phyloP scores from a whole-genome alignment of 176 grass and related monocot species.

The Cenchrus americanus region DNA sequence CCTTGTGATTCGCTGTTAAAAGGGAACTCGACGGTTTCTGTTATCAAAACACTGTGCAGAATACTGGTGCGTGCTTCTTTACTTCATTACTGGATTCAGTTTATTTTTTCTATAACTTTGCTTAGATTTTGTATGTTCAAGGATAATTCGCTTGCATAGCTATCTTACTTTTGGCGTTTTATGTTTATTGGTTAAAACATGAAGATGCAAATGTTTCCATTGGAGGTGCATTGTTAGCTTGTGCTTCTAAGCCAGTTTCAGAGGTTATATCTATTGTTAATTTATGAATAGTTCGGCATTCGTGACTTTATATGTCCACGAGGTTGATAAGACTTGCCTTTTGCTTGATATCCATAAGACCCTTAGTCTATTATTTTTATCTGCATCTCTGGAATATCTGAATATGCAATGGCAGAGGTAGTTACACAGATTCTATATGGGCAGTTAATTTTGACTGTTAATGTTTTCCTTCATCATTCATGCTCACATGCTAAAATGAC shows the following conservation, averaged over 20 bases:
- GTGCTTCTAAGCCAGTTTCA: slow-evolving; percentile 18
- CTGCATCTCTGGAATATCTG: slow-evolving; percentile 1
- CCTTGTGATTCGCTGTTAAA: slow-evolving; percentile 35
- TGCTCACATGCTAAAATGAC: neutral
- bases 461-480: neutral
- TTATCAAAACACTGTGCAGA: slow-evolving; percentile 14
- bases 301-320: neutral
- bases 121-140: neutral
- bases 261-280: neutral
- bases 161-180: neutral
- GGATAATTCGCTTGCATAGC: neutral
- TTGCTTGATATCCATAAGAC: neutral
- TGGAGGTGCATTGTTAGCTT: slow-evolving; percentile 1
- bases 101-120: neutral
- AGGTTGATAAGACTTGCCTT: neutral
- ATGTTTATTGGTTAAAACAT: neutral
- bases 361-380: slow-evolving; percentile 23
- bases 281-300: neutral
- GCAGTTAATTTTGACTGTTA: neutral
- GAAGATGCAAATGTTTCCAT: slow-evolving; percentile 9
- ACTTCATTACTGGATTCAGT: neutral
- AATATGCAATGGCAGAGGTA: slow-evolving; percentile 14
- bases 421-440: neutral
- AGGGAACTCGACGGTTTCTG: slow-evolving; percentile 30
- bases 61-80: slow-evolving; percentile 41